These are phyloP conservation scores for Cutaneotrichosporon sp. DNA, from an alignment of 1,284 basidiomycete genomes.

Conservation along the genomic window DNA sequence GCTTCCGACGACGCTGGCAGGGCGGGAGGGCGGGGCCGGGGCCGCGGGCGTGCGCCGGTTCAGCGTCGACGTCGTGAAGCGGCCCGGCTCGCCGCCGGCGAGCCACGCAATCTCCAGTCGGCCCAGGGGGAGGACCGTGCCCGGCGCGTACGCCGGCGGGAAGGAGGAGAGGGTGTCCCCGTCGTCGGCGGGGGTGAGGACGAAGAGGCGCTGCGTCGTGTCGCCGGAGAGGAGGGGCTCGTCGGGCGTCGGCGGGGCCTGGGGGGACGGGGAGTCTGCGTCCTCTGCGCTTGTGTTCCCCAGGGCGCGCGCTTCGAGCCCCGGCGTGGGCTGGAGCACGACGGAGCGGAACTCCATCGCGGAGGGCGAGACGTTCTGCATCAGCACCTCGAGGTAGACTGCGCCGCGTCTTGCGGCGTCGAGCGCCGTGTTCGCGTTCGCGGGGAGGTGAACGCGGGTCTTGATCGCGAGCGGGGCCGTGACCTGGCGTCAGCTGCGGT, in stretches of 20 bases:
- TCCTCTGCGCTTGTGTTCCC: conserved; percentile 25
- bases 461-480: conserved; percentile 85
- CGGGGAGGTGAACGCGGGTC: conserved; percentile 76
- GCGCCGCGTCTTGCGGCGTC: conserved; percentile 67
- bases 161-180: conserved; percentile 60
- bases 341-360: conserved; percentile 75
- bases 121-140: conserved; percentile 71
- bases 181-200: conserved; percentile 70
- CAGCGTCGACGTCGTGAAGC: conserved; percentile 69
- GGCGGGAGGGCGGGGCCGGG: conserved; percentile 10
- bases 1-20: background rate
- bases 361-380: conserved; percentile 77
- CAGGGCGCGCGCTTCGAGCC: conserved; percentile 60
- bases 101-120: conserved; percentile 77
- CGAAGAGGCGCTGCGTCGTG: conserved; percentile 78
- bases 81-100: conserved; percentile 68
- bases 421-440: conserved; percentile 68
- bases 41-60: conserved; percentile 39
- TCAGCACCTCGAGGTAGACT: conserved; percentile 81
- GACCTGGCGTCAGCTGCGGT: conserved; percentile 62
- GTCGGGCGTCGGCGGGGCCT: background rate
- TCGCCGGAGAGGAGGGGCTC: conserved; percentile 74
- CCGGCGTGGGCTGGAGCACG: conserved; percentile 69
- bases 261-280: too few species aligned
- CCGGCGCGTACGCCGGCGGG: conserved; percentile 62